Conservation (phyloP, 2,329 filamentous ascomycete species). For the Pyricularia sp. region DNA sequence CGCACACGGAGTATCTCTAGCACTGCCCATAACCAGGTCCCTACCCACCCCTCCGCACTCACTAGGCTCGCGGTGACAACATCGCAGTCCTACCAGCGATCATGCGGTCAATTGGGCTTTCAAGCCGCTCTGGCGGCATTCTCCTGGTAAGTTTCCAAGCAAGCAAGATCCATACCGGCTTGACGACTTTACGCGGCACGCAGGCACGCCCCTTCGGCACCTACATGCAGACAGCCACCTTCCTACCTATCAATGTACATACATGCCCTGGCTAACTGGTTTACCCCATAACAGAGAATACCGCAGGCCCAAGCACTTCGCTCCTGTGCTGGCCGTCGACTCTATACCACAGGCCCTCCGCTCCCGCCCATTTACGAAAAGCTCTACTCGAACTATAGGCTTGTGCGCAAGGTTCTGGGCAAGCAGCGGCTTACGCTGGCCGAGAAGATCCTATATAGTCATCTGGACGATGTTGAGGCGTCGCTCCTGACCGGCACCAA, state of each 20-base stretch:
- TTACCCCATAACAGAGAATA: conserved; percentile 17
- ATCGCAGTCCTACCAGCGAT: conserved; percentile 7
- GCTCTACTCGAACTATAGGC: conserved; percentile 61
- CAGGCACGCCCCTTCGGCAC: background rate
- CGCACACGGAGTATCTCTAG: background rate
- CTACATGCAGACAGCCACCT: background rate
- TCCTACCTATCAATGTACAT: background rate
- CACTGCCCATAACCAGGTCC: background rate
- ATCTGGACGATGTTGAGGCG: conserved; percentile 80
- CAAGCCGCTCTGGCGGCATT: conserved; percentile 32
- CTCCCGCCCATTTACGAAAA: conserved; percentile 66
- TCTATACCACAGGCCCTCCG: conserved; percentile 26
- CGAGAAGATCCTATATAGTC: conserved; percentile 97
- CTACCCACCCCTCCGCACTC: background rate
- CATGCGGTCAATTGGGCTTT: conserved; percentile 39
- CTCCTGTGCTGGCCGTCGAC: conserved; percentile 15
- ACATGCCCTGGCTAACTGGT: conserved; percentile 2
- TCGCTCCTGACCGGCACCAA: conserved; percentile 71
- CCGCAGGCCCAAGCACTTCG: conserved; percentile 20
- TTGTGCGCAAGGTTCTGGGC: conserved; percentile 64
- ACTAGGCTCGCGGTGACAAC: background rate
- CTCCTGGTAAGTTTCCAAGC: conserved; percentile 24
- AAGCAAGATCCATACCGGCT: background rate
- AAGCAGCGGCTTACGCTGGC: conserved; percentile 63
- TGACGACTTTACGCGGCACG: background rate